phyloP scores from a whole-genome alignment of 2,329 filamentous ascomycete species.

The Phialophora tarda region DNA sequence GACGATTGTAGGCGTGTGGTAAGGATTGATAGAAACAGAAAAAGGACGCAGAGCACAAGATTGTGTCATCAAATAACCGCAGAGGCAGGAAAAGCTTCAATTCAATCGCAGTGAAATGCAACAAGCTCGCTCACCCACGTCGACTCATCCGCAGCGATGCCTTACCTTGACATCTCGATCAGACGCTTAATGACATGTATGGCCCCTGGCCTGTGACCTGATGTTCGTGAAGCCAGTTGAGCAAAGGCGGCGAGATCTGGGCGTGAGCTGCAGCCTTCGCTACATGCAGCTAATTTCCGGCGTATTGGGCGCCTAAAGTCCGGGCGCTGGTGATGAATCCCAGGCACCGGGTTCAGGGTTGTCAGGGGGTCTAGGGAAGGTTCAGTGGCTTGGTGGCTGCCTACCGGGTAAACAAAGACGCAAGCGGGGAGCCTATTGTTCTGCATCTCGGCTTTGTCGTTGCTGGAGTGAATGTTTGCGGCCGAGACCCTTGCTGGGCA shows the following conservation, averaged over 20 bases:
- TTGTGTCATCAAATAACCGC: constrained; percentile 14
- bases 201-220: background rate
- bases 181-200: background rate
- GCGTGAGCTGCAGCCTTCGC: no score
- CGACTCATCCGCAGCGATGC: background rate
- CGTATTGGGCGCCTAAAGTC: background rate
- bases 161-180: background rate
- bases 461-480: background rate
- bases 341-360: background rate
- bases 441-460: constrained; percentile 3
- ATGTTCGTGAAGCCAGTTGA: background rate
- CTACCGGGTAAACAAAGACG: background rate
- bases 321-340: background rate
- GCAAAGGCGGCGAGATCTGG: background rate
- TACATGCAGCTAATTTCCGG: background rate
- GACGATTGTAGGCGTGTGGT: background rate
- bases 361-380: background rate
- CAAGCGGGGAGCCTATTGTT: background rate
- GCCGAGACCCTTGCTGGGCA: background rate
- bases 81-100: constrained; percentile 19
- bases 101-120: background rate
- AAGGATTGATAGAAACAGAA: background rate
- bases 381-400: background rate
- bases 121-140: background rate
- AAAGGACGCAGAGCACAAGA: background rate